Evolutionary conservation across 257 asterid genomes (phyloP).

Genomic region (Voacanga thouarsii): DNA sequence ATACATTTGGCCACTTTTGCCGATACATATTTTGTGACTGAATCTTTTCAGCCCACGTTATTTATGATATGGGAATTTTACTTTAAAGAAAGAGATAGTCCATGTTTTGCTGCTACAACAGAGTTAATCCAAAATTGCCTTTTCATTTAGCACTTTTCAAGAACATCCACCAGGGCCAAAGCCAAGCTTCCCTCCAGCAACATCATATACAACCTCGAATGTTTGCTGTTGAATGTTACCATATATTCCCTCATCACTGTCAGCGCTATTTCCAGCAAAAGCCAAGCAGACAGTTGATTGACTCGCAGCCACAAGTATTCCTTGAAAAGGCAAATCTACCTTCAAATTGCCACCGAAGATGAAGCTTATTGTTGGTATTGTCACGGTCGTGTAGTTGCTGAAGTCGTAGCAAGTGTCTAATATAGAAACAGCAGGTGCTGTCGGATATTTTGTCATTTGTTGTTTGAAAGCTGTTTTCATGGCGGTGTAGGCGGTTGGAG

Average conservation of each 20-base stretch:
- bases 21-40: too few relatives aligned
- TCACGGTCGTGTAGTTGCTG: constrained; percentile 28
- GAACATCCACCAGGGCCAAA: constrained; percentile 60
- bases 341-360: constrained; percentile 42
- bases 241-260: constrained; percentile 34
- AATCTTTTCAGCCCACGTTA: too few relatives aligned
- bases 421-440: constrained; percentile 46
- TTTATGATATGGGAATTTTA: neutral
- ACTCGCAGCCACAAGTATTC: constrained; percentile 24
- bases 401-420: constrained; percentile 70
- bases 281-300: constrained; percentile 50
- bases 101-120: neutral
- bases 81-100: neutral
- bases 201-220: constrained; percentile 62
- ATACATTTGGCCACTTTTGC: too few relatives aligned
- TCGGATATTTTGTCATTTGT: constrained; percentile 42
- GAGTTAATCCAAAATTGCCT: too few relatives aligned
- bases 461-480: constrained; percentile 42
- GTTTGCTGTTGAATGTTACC: constrained; percentile 76
- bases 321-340: constrained; percentile 35
- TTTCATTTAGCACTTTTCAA: neutral
- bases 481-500: constrained; percentile 45
- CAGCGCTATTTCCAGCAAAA: constrained; percentile 48
- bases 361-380: constrained; percentile 48
- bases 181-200: constrained; percentile 65